Evolutionary conservation across 1,139 yeast genomes (phyloP).

Genomic region (Debaryomyces udenii): DNA sequence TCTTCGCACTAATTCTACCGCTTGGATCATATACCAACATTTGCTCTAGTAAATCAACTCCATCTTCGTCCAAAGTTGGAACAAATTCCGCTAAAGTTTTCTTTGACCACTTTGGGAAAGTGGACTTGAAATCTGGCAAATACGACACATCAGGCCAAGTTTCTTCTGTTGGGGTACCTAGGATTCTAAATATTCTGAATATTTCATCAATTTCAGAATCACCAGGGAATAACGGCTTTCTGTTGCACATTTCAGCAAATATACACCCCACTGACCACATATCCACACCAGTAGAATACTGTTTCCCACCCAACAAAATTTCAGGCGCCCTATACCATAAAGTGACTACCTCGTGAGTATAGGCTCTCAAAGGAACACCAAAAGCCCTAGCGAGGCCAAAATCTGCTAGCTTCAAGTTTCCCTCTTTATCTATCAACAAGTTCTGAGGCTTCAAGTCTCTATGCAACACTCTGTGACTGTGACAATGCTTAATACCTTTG

Average conservation of each 20-base stretch:
- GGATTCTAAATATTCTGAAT: slow-evolving; percentile 85
- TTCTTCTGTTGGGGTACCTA: slow-evolving; percentile 95
- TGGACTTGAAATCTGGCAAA: slow-evolving; percentile 91
- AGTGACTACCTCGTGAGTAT: slow-evolving; percentile 97
- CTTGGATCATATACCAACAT: slow-evolving; percentile 93
- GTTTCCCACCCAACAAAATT: slow-evolving; percentile 92
- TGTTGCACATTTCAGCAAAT: slow-evolving; percentile 96
- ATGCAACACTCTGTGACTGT: slow-evolving; percentile 91
- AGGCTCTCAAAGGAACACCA: slow-evolving; percentile 95
- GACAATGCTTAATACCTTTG: slow-evolving; percentile 93
- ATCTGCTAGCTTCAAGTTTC: slow-evolving; percentile 93
- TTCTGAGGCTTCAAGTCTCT: slow-evolving; percentile 97
- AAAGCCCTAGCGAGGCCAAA: slow-evolving; percentile 97
- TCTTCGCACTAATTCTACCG: slow-evolving; percentile 88
- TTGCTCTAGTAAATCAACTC: slow-evolving; percentile 78
- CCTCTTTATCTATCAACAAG: slow-evolving; percentile 90
- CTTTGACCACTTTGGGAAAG: slow-evolving; percentile 93
- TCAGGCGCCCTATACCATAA: slow-evolving; percentile 99
- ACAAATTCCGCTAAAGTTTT: slow-evolving; percentile 71
- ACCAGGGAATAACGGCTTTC: slow-evolving; percentile 95
- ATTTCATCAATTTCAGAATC: slow-evolving; percentile 98
- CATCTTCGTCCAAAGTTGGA: slow-evolving; percentile 80
- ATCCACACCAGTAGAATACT: slow-evolving; percentile 96
- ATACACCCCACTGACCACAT: slow-evolving; percentile 99
- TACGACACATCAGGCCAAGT: slow-evolving; percentile 96